A percentile compares a stretch with the other conserved stretches of the same genome.
Conservation (phyloP, 345 rosid genomes). For the Eutrema heterophyllum region DNA sequence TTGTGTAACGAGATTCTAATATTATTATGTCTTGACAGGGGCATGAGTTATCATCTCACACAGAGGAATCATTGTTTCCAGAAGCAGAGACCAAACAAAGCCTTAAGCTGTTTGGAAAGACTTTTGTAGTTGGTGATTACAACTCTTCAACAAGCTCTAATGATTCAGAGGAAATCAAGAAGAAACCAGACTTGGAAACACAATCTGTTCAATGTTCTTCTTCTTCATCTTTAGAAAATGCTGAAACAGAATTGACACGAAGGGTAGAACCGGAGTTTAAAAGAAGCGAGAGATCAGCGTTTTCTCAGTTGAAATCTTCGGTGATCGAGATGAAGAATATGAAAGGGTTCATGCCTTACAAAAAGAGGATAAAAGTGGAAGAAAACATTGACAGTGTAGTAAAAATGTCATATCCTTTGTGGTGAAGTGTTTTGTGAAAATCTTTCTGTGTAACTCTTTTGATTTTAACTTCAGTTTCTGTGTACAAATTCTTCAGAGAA, state of each 20-base stretch:
- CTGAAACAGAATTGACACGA: background rate
- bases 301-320: constrained; percentile 24
- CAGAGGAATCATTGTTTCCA: constrained; percentile 24
- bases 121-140: constrained; percentile 42
- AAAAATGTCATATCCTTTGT: constrained; percentile 13
- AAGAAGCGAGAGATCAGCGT: constrained; percentile 35
- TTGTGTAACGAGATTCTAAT: constrained; percentile 1
- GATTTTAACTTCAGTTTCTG: constrained; percentile 11
- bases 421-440: constrained; percentile 19
- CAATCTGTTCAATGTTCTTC: constrained; percentile 14
- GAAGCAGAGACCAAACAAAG: constrained; percentile 39
- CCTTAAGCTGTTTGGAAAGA: constrained; percentile 65
- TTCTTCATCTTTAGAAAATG: constrained; percentile 8
- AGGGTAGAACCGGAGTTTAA: constrained; percentile 19
- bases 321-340: constrained; percentile 19
- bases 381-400: constrained; percentile 17
- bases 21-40: constrained; percentile 18
- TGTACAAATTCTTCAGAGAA: constrained; percentile 15
- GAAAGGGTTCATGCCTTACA: constrained; percentile 68
- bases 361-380: constrained; percentile 33
- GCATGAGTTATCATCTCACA: constrained; percentile 19
- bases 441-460: constrained; percentile 10
- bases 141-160: constrained; percentile 43
- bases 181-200: constrained; percentile 7
- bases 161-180: constrained; percentile 34